Percentiles rank a stretch among this genome's conserved stretches.
Conservation (phyloP, 805 yeast genomes). For the Saturnispora serradocipensis region DNA sequence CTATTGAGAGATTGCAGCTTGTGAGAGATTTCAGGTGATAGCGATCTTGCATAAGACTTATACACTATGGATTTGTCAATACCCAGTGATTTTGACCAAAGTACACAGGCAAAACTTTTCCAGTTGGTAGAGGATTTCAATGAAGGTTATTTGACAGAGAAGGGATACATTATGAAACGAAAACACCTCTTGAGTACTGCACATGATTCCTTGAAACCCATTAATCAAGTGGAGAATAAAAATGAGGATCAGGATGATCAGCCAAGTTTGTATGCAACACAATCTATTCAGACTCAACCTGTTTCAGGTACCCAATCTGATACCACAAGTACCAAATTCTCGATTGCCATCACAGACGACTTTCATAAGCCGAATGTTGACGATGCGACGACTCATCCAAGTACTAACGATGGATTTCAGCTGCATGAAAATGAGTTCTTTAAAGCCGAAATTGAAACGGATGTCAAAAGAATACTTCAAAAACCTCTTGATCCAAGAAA, state of each 20-base stretch:
- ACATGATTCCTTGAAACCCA: background rate
- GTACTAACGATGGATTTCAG: background rate
- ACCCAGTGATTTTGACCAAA: constrained; percentile 33
- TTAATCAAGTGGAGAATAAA: background rate
- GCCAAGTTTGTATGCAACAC: background rate
- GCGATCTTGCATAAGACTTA: background rate
- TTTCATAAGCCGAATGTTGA: constrained; percentile 2
- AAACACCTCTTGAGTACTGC: constrained; percentile 21
- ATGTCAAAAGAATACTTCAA: constrained; percentile 34
- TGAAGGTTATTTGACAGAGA: constrained; percentile 66
- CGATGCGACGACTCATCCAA: constrained; percentile 4
- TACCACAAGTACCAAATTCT: constrained; percentile 2
- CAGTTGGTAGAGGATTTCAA: constrained; percentile 41
- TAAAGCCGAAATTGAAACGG: constrained; percentile 3
- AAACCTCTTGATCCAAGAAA: constrained; percentile 58
- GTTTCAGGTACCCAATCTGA: background rate
- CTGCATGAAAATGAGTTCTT: background rate
- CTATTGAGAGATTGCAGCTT: background rate
- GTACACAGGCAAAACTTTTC: constrained; percentile 29
- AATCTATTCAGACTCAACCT: background rate
- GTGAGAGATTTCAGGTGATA: background rate
- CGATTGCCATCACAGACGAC: constrained; percentile 6
- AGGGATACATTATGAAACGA: constrained; percentile 59
- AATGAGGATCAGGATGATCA: constrained; percentile 6
- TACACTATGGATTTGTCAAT: constrained; percentile 36